Evolutionary conservation across 2,329 filamentous ascomycete genomes (phyloP).

Genomic region (Xylariaceae sp.): DNA sequence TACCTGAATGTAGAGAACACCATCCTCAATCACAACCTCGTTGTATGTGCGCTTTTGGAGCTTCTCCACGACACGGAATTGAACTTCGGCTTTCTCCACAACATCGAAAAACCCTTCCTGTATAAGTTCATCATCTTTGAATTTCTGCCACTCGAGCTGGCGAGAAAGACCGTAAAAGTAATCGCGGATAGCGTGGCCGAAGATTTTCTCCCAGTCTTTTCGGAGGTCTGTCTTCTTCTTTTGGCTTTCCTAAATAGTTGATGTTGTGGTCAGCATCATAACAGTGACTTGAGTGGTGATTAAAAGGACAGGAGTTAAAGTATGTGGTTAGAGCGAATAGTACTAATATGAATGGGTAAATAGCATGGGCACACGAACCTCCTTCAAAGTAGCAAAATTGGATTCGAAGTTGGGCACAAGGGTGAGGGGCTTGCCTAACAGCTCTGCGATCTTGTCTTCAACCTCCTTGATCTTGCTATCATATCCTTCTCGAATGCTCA

Average conservation of each 20-base stretch:
- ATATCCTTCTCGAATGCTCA: slow-evolving; percentile 41
- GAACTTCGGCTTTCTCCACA: slow-evolving; percentile 39
- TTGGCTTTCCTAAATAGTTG: slow-evolving; percentile 19
- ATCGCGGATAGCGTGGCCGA: slow-evolving; percentile 37
- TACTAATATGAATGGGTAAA: neutral
- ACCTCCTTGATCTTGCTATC: slow-evolving; percentile 39
- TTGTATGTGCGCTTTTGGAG: slow-evolving; percentile 39
- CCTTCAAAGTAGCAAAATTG: slow-evolving; percentile 38
- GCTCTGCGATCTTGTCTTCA: slow-evolving; percentile 33
- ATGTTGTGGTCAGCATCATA: neutral
- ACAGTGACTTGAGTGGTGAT: too few relatives aligned
- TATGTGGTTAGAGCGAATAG: neutral
- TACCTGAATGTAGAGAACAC: slow-evolving; percentile 48
- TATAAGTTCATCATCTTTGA: slow-evolving; percentile 46
- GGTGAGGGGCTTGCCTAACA: slow-evolving; percentile 36
- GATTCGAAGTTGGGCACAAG: slow-evolving; percentile 47
- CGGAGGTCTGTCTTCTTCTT: slow-evolving; percentile 28
- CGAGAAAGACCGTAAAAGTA: slow-evolving; percentile 45
- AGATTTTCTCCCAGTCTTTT: slow-evolving; percentile 40
- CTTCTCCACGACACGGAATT: slow-evolving; percentile 45
- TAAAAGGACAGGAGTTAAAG: neutral
- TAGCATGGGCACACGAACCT: neutral
- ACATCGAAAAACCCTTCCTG: slow-evolving; percentile 46
- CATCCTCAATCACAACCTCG: slow-evolving; percentile 46
- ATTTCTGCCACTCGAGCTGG: slow-evolving; percentile 41